phyloP scores from a whole-genome alignment of 768 basidiomycete genomes.

The Tylopilus sp. region DNA sequence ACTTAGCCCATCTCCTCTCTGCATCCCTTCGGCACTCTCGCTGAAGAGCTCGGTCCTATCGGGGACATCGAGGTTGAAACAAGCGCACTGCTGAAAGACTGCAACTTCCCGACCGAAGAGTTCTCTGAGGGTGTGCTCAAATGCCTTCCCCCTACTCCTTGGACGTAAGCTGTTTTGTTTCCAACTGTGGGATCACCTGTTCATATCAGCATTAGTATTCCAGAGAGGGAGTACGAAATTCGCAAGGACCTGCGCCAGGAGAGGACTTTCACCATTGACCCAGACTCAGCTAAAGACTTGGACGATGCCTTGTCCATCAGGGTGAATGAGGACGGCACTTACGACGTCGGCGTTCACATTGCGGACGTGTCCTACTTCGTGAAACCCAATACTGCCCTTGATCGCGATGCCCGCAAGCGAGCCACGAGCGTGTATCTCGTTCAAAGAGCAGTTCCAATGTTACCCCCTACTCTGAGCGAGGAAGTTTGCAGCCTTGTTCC shows the following conservation, averaged over 20 bases:
- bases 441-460: slow-evolving; percentile 95
- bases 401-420: slow-evolving; percentile 95
- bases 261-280: slow-evolving; percentile 92
- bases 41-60: slow-evolving; percentile 96
- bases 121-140: slow-evolving; percentile 94
- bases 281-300: slow-evolving; percentile 82
- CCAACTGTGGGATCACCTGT: background rate
- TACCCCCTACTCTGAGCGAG: slow-evolving; percentile 91
- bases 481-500: slow-evolving; percentile 90
- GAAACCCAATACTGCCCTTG: slow-evolving; percentile 93
- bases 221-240: slow-evolving; percentile 82
- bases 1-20: slow-evolving; percentile 86
- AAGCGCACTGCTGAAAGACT: slow-evolving; percentile 94
- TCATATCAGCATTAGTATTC: slow-evolving; percentile 51
- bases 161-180: slow-evolving; percentile 56
- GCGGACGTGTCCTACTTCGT: slow-evolving; percentile 96
- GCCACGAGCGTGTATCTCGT: slow-evolving; percentile 97
- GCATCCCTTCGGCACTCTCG: slow-evolving; percentile 97
- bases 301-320: slow-evolving; percentile 95
- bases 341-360: slow-evolving; percentile 91
- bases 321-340: slow-evolving; percentile 86
- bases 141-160: slow-evolving; percentile 93
- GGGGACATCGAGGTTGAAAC: slow-evolving; percentile 99
- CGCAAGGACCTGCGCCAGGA: slow-evolving; percentile 86
- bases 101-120: slow-evolving; percentile 98